These are phyloP conservation scores for Eremomyces bilateralis DNA, from an alignment of 495 filamentous ascomycete genomes.

Conservation along the genomic window DNA sequence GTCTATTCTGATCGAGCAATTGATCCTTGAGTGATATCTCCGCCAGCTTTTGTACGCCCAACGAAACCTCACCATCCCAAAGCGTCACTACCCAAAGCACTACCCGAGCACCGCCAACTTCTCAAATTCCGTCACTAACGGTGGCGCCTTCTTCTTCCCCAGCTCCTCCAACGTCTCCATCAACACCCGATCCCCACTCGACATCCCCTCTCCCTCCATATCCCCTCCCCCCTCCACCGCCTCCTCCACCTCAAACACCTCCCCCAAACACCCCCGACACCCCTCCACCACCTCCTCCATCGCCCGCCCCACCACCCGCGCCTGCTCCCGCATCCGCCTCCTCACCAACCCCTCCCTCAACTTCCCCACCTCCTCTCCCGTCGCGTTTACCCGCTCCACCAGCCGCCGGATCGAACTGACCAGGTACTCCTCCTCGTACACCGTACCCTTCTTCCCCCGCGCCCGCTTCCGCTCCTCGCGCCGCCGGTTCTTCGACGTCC, in stretches of 20 bases:
- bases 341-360: conserved; percentile 55
- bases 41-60: too few species aligned
- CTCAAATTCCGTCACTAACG: conserved; percentile 16
- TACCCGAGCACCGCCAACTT: conserved; percentile 10
- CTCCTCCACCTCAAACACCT: conserved; percentile 34
- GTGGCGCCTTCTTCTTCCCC: conserved; percentile 11
- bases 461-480: conserved; percentile 90
- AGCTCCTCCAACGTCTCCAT: conserved; percentile 16
- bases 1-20: too few species aligned
- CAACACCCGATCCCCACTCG: conserved; percentile 18
- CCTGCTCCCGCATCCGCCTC: conserved; percentile 70
- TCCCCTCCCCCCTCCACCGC: conserved; percentile 6
- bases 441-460: conserved; percentile 78
- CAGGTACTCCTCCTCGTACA: conserved; percentile 95
- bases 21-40: too few species aligned
- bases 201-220: conserved; percentile 13
- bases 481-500: conserved; percentile 61
- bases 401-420: conserved; percentile 68
- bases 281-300: conserved; percentile 48
- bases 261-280: conserved; percentile 37
- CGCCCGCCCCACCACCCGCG: conserved; percentile 44
- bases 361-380: conserved; percentile 41
- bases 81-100: too few species aligned
- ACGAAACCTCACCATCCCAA: too few species aligned
- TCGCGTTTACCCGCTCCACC: conserved; percentile 58